These are phyloP conservation scores for Adansonia grandidieri DNA, from an alignment of 441 rosid genomes.

Conservation along the genomic window DNA sequence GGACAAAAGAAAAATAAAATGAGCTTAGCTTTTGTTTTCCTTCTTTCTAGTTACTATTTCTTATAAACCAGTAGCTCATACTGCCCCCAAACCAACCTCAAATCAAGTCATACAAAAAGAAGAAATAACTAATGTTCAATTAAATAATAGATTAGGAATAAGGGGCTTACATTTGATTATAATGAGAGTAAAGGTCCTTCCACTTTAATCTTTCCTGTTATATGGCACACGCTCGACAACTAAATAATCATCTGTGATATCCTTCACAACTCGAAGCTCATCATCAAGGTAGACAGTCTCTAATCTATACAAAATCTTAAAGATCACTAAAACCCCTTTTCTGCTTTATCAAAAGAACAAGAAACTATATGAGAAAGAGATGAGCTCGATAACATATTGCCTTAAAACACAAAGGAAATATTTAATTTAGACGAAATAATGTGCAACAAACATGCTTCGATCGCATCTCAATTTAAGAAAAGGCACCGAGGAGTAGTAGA, in stretches of 20 bases:
- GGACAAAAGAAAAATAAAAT: no score
- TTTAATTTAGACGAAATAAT: not conserved
- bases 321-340: not conserved
- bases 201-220: conserved; percentile 48
- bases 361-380: not conserved
- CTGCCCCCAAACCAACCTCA: not conserved
- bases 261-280: conserved; percentile 87
- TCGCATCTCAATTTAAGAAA: not conserved
- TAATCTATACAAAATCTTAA: conserved; percentile 52
- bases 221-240: conserved; percentile 81
- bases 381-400: not conserved
- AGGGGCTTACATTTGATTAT: not conserved
- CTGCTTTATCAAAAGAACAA: not conserved
- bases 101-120: not conserved
- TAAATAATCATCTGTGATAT: conserved; percentile 85
- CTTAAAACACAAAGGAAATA: not conserved
- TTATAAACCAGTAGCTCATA: not conserved
- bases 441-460: not conserved
- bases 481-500: no score
- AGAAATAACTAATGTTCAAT: not conserved
- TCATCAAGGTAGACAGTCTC: conserved; percentile 76
- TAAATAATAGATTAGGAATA: not conserved
- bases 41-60: not conserved
- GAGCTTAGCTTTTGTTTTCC: not conserved
- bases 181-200: not conserved